Percentiles rank a stretch among this genome's conserved stretches.
Conservation (phyloP, 768 basidiomycete species). For the Suillus bovinus region DNA sequence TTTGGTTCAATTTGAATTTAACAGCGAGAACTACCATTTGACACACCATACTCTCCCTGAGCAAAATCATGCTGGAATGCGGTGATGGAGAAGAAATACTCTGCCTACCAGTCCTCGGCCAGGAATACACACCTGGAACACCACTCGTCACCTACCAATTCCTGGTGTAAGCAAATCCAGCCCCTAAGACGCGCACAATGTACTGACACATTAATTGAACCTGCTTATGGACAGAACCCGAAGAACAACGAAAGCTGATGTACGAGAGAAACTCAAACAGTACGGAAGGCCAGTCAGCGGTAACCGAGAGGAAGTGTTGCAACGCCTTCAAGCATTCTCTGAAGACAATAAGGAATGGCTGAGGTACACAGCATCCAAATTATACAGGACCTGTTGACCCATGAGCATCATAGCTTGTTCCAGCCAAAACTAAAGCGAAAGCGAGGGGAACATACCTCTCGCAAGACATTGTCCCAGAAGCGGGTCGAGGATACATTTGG, state of each 20-base stretch:
- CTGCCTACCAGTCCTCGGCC: not conserved
- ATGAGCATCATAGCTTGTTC: no score
- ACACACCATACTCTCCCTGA: no score
- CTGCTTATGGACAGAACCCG: not conserved
- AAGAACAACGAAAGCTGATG: slow-evolving; percentile 1
- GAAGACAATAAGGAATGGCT: slow-evolving; percentile 15
- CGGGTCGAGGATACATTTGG: no score
- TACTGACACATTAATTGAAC: not conserved
- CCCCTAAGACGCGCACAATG: not conserved
- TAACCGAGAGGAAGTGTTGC: slow-evolving; percentile 11
- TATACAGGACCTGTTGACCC: no score
- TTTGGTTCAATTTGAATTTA: no score
- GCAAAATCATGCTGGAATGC: not conserved
- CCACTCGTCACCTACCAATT: not conserved
- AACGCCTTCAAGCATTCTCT: slow-evolving; percentile 14
- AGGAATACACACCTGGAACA: not conserved
- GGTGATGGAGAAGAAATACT: not conserved
- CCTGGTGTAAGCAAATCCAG: not conserved
- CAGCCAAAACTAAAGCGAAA: no score
- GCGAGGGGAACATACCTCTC: no score
- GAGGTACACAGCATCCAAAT: slow-evolving; percentile 3
- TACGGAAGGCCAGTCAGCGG: slow-evolving; percentile 14
- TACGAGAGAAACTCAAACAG: not conserved
- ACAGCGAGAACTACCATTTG: no score
- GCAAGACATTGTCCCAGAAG: no score